Base-by-base conservation (phyloP, 2,329 filamentous ascomycete genomes). In the Alternaria tenuissima region DNA sequence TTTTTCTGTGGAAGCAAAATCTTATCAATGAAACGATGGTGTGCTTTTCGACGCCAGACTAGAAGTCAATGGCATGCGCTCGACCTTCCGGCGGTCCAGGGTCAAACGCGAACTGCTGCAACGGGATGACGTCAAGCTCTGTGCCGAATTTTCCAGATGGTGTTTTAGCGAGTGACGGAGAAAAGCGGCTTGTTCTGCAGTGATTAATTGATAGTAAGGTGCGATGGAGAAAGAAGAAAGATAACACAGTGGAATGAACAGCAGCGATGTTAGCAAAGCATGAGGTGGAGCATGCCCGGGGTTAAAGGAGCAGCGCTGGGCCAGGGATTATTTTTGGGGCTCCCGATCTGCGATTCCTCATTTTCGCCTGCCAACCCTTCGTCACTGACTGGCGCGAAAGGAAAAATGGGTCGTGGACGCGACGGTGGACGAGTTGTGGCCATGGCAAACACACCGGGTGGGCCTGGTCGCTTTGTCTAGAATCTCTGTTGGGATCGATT, bases 301-400 rank as follows among this genome's bases (percentile, higher is more conserved):
- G 60, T 62, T 63, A 68, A 59, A 64, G 57, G 57, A 65, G 62
- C 48, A 47, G 43, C 32, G 51, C 32, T 46, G 54, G 32, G 55
- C 49, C 54, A 56, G 53, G 59, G 59, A 62, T 54, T 64, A 66
- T 63, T 57, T 68, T 66, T 65, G 59, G 66, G 59, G 62, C 59
- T 53, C 57, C 48, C 67, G 69, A 70, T 68, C 66, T 62, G 39
- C 59, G 59, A 66, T 66, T 57, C 49, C 62, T 68, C 57, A 54
- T 46, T 53, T 57, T 58, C 52, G 32, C 30, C 30, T 42, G 55
- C 53, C 55, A 55, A 55, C 48, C 32, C 42, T 58, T 62, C 55
- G 62, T 49, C 53, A 58, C 48, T 52, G 34, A 51, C 43, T 63
- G 58, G 59, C 55, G 58, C 54, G 61, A 36, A 36, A 39, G 39